Evolutionary conservation across 106 monocot genomes (phyloP).

Genomic region (Vanilla planifolia): DNA sequence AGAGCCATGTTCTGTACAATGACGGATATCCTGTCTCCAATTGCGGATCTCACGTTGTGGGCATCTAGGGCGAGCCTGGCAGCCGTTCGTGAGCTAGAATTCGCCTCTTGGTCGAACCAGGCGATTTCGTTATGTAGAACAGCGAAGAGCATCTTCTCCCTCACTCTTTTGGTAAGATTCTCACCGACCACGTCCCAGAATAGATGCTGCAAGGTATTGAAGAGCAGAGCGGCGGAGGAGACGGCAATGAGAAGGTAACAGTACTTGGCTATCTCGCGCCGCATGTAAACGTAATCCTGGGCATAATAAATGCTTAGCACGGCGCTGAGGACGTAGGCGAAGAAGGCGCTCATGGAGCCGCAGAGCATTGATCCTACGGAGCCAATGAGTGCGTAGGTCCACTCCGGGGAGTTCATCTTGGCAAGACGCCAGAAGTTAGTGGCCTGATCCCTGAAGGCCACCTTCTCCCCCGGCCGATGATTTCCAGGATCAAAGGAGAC

Average conservation of each 20-base stretch:
- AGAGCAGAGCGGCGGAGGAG: conserved; percentile 80
- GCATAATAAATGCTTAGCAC: conserved; percentile 83
- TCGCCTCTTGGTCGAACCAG: conserved; percentile 93
- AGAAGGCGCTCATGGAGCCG: conserved; percentile 84
- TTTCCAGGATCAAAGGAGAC: conserved; percentile 33
- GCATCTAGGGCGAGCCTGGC: conserved; percentile 72
- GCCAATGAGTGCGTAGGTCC: conserved; percentile 74
- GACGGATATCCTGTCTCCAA: conserved; percentile 92
- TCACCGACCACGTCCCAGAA: conserved; percentile 96
- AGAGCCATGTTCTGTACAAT: conserved; percentile 94
- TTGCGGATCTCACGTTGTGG: conserved; percentile 86
- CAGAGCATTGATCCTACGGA: conserved; percentile 89
- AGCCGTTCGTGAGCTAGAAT: conserved; percentile 65
- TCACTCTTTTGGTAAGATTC: conserved; percentile 77
- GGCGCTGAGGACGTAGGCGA: conserved; percentile 93
- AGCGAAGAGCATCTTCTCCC: conserved; percentile 83
- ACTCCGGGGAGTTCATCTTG: conserved; percentile 96
- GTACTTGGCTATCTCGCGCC: conserved; percentile 81
- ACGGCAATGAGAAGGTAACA: conserved; percentile 89
- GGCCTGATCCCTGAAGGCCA: conserved; percentile 79
- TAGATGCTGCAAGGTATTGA: conserved; percentile 84
- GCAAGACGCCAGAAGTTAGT: conserved; percentile 87
- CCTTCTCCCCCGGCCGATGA: conserved; percentile 42
- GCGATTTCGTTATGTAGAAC: conserved; percentile 74
- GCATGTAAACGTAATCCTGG: conserved; percentile 57